Base-by-base conservation (phyloP, 805 yeast genomes). In the Kazachstania psychrophila region DNA sequence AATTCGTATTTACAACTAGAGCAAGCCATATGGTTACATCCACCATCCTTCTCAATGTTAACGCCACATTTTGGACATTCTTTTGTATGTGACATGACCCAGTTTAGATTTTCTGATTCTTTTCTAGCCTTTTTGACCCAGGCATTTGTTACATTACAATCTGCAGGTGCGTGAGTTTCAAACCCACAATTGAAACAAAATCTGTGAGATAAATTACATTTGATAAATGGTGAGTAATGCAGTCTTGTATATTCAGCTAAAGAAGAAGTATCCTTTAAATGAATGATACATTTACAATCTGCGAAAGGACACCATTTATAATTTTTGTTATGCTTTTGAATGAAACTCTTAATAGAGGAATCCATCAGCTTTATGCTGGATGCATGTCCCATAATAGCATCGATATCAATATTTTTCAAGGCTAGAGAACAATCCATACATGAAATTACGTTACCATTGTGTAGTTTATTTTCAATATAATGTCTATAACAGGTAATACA, bases 11-110 rank as follows among this genome's bases (percentile, higher is more conserved):
- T 53, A 58, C 98, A 92, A 40, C 75, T 78, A 3, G 73, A 66
- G 58, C 98, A 92, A 1, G 77, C 71, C 95, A 92, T 89, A 61
- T 92, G 98, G 60, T 89, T 89, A 62, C 98, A 92, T 0, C 98
- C 98, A 16, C 96, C 97, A 54, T 82, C 82, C 51, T 89, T 87
- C 54, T 92, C 96, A 44, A 89, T 92, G 20, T 76, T 65, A 1
- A 86, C 65, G 8, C 64, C 63, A 63, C 98, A 92, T 51, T 74
- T 73, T 0, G 96, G 94, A 58, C 98, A 92, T 31, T 73, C 72
- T 47, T 85, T 79, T 1, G 98, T 86, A 56, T 89, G 79, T 3
- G 81, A 76, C 3, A 75, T 68, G 17, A 92, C 77, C 96, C 97
- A 92, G 50, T 79, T 75, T 2, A 79, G 70, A 12, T 95, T 86